These are phyloP conservation scores for Emericellopsis cladophorae DNA, from an alignment of 2,329 filamentous ascomycete species.

Conservation along the genomic window DNA sequence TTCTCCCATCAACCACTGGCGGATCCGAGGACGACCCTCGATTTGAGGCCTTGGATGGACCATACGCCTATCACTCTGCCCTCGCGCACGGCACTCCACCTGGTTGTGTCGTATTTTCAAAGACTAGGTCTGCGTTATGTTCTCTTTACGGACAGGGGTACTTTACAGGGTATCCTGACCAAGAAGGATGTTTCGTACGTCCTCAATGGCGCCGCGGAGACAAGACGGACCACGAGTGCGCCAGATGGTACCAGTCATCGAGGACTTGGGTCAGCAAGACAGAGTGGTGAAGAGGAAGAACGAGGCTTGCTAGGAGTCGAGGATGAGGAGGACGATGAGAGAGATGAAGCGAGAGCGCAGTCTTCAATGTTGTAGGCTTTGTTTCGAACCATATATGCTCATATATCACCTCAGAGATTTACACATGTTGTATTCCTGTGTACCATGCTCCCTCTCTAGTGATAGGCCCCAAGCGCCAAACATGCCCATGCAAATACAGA, in stretches of 20 bases:
- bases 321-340: constrained; percentile 3
- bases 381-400: too few species aligned
- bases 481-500: background rate
- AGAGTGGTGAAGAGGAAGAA: constrained; percentile 1
- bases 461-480: background rate
- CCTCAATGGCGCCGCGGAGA: constrained; percentile 63
- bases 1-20: constrained; percentile 76
- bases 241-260: constrained; percentile 2
- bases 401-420: too few species aligned
- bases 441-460: background rate
- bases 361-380: constrained; percentile 3
- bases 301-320: constrained; percentile 2
- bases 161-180: constrained; percentile 73
- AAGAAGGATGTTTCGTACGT: constrained; percentile 98
- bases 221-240: constrained; percentile 26
- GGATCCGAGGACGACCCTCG: constrained; percentile 65
- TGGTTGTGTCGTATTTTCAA: constrained; percentile 90
- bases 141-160: constrained; percentile 71
- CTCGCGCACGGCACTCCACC: constrained; percentile 59
- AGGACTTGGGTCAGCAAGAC: background rate
- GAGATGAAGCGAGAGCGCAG: constrained; percentile 11
- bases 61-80: constrained; percentile 91
- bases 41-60: constrained; percentile 96
- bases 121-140: constrained; percentile 86
- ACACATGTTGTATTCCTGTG: too few species aligned